Evolutionary conservation across 495 filamentous ascomycete species (phyloP), one percentile per base, ranked within the genome.

Genomic region (Alectoria sarmentosa): DNA sequence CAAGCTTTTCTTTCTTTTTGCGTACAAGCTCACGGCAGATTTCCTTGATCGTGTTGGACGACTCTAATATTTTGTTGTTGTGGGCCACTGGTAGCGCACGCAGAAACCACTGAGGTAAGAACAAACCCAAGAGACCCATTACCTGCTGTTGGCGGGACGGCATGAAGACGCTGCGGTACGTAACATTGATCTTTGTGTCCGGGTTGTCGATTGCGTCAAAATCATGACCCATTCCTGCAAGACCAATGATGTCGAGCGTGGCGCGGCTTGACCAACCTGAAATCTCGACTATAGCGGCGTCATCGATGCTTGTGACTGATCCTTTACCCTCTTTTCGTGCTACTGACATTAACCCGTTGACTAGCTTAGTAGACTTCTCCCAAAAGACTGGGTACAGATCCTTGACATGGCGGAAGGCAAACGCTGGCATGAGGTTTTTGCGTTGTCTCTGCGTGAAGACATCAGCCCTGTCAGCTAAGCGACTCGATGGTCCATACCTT

Each of bases 191-290:
- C 64, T 82, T 78, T 68, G 84, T 87, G 19, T 83, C 72, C 0
- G 83, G 83, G 67, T 90, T 78, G 30, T 83, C 69, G 59, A 96
- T 78, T 3, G 90, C 84, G 38, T 80, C 77, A 69, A 96, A 96
- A 60, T 96, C 90, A 32, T 84, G 82, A 1, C 91, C 91, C 69
- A 96, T 83, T 1, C 91, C 91, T 0, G 90, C 88, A 8, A 86
- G 73, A 11, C 92, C 91, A 66, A 96, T 93, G 62, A 96, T 92
- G 69, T 96, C 92, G 14, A 96, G 85, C 0, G 92, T 92, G 0
- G 85, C 84, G 23, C 90, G 83, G 46, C 80, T 85, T 13, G 79
- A 84, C 89, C 89, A 94, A 17, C 77, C 74, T 46, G 80, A 76
- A 30, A 89, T 83, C 59, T 94, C 89, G n/a, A 92, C 64, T 9